phyloP scores from a whole-genome alignment of 1,284 basidiomycete genomes.

The Boletellus dicymbophilus region DNA sequence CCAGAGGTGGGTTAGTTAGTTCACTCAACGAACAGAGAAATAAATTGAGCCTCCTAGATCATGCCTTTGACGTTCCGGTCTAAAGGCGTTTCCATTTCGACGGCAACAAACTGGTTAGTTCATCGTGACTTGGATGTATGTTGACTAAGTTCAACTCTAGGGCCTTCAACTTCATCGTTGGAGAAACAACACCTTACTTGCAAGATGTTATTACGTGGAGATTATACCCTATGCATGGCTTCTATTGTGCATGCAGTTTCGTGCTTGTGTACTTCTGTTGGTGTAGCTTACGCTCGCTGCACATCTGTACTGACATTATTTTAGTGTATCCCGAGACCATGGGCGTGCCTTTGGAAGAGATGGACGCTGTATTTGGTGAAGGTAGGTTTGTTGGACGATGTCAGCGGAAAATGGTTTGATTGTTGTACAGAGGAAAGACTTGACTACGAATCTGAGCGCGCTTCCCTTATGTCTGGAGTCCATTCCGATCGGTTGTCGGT shows the following conservation, averaged over 20 bases:
- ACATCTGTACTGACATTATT: constrained; percentile 1
- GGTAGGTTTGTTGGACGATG: constrained; percentile 39
- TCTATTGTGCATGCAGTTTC: constrained; percentile 90
- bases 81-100: constrained; percentile 93
- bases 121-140: constrained; percentile 6
- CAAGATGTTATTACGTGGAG: constrained; percentile 93
- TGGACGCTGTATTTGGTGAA: constrained; percentile 84
- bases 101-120: constrained; percentile 62
- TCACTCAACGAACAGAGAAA: background rate
- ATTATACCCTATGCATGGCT: constrained; percentile 95
- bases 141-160: constrained; percentile 43
- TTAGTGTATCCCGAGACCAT: constrained; percentile 83
- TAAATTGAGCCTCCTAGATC: constrained; percentile 56
- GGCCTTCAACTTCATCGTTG: constrained; percentile 91
- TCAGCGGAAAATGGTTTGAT: constrained; percentile 25
- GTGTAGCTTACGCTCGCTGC: constrained; percentile 21
- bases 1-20: constrained; percentile 58
- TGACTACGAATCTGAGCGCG: constrained; percentile 74
- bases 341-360: constrained; percentile 79
- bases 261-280: constrained; percentile 80
- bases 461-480: constrained; percentile 52
- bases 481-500: constrained; percentile 40
- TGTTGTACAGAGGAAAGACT: constrained; percentile 55
- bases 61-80: constrained; percentile 89
- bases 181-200: constrained; percentile 86